phyloP scores from a whole-genome alignment of 805 yeast species.

The Starmerella riodocensis region DNA sequence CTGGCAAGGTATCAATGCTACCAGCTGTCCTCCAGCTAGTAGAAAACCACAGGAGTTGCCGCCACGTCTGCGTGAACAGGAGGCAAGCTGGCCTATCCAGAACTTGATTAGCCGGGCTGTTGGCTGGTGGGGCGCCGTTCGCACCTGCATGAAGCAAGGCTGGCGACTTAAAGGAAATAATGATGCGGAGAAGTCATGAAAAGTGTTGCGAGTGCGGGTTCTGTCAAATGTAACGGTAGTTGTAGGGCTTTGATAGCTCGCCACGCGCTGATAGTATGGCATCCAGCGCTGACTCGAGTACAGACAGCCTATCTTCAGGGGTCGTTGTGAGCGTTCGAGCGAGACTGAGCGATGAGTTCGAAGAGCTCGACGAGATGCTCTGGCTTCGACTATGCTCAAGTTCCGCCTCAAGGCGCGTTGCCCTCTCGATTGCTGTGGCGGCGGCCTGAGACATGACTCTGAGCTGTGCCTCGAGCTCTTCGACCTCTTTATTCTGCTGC shows the following conservation, averaged over 20 bases:
- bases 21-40: too few species aligned
- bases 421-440: slow-evolving; percentile 23
- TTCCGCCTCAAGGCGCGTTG: slow-evolving; percentile 19
- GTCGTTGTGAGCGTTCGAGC: slow-evolving; percentile 4
- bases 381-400: slow-evolving; percentile 9
- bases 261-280: slow-evolving; percentile 19
- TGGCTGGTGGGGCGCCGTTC: too few species aligned
- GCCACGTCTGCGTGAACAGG: too few species aligned
- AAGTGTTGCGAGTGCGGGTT: too few species aligned
- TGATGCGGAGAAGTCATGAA: too few species aligned
- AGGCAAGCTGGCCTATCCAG: too few species aligned
- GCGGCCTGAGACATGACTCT: slow-evolving; percentile 21
- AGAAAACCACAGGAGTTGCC: too few species aligned
- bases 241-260: slow-evolving; percentile 19
- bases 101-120: too few species aligned
- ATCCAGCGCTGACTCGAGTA: slow-evolving; percentile 19
- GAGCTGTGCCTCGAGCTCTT: slow-evolving; percentile 22
- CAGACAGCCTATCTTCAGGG: slow-evolving; percentile 15
- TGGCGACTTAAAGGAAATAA: too few species aligned
- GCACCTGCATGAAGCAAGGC: too few species aligned
- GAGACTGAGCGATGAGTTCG: slow-evolving; percentile 7
- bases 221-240: slow-evolving; percentile 18
- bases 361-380: slow-evolving; percentile 8
- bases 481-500: slow-evolving; percentile 17
- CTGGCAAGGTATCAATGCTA: too few species aligned